These are phyloP conservation scores for Cercospora brassicicola DNA, from an alignment of 2,329 filamentous ascomycete genomes.

Conservation along the genomic window DNA sequence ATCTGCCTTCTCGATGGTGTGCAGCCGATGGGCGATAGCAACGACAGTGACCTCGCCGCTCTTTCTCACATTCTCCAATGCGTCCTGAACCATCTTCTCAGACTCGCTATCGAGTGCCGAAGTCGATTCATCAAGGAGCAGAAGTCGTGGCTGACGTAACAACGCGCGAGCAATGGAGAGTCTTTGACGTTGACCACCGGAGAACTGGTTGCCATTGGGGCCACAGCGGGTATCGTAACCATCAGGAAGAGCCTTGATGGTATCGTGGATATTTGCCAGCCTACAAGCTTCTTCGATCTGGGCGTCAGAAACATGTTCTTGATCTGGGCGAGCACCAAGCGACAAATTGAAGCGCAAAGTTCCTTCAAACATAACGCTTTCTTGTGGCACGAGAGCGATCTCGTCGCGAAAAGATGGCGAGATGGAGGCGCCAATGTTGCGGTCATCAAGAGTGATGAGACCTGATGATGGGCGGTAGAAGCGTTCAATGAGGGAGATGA, in stretches of 20 bases:
- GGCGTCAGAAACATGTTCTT: constrained; percentile 54
- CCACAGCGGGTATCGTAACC: constrained; percentile 63
- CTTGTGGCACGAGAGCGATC: constrained; percentile 50
- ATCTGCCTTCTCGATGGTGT: constrained; percentile 46
- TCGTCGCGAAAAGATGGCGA: constrained; percentile 44
- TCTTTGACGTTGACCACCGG: constrained; percentile 47
- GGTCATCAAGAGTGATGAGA: constrained; percentile 57
- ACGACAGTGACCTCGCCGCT: constrained; percentile 40
- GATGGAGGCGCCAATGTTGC: constrained; percentile 42
- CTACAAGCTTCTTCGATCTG: constrained; percentile 68
- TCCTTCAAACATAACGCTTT: constrained; percentile 51
- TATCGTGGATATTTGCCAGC: constrained; percentile 69
- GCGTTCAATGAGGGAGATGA: constrained; percentile 44
- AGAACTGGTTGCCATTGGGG: constrained; percentile 44
- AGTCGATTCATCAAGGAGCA: constrained; percentile 48
- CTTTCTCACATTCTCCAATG: constrained; percentile 40
- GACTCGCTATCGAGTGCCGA: constrained; percentile 47
- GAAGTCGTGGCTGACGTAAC: constrained; percentile 44
- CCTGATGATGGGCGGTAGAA: constrained; percentile 66
- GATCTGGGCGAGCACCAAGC: constrained; percentile 50
- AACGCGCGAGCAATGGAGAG: constrained; percentile 47
- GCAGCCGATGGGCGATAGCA: constrained; percentile 48
- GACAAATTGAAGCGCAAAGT: constrained; percentile 45
- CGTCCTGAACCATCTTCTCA: constrained; percentile 44
- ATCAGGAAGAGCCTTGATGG: constrained; percentile 61